These are phyloP conservation scores for Annona cherimola DNA, from an alignment of 164 flowering plant species.

Conservation along the genomic window DNA sequence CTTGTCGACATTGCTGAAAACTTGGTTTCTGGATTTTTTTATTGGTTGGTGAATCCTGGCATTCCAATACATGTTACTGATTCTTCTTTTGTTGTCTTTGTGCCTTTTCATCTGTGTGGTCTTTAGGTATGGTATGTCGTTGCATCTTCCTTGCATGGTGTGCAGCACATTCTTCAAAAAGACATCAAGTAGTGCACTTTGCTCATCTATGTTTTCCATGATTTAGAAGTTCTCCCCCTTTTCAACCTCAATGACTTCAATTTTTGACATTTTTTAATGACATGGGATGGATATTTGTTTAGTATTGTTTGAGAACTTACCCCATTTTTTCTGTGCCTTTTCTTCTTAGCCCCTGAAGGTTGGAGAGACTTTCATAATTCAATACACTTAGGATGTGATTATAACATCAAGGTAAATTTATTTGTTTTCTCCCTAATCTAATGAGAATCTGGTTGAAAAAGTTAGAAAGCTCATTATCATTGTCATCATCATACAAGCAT, in stretches of 20 bases:
- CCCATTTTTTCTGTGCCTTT: conserved; percentile 5
- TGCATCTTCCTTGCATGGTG: conserved; percentile 93
- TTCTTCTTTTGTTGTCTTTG: neutral
- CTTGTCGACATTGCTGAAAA: neutral
- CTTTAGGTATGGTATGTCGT: conserved; percentile 60
- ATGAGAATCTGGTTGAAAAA: too few relatives aligned
- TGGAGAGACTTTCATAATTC: conserved; percentile 64
- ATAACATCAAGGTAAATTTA: conserved; percentile 57
- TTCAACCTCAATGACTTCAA: too few relatives aligned
- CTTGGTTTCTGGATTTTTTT: neutral
- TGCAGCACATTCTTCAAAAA: conserved; percentile 76
- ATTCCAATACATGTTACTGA: neutral
- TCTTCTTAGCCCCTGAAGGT: conserved; percentile 73
- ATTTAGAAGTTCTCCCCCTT: neutral
- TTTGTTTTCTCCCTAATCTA: neutral
- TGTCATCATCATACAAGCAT: too few relatives aligned
- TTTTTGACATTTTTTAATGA: neutral
- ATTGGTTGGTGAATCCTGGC: neutral
- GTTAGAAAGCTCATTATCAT: too few relatives aligned
- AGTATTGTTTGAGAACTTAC: neutral
- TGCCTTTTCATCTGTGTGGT: conserved; percentile 6
- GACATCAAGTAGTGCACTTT: conserved; percentile 85
- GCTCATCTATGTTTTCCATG: neutral
- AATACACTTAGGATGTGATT: conserved; percentile 94
- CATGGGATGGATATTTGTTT: neutral